Evolutionary conservation across 176 grass and related monocot species (phyloP).

Genomic region (Oryza meyeriana): DNA sequence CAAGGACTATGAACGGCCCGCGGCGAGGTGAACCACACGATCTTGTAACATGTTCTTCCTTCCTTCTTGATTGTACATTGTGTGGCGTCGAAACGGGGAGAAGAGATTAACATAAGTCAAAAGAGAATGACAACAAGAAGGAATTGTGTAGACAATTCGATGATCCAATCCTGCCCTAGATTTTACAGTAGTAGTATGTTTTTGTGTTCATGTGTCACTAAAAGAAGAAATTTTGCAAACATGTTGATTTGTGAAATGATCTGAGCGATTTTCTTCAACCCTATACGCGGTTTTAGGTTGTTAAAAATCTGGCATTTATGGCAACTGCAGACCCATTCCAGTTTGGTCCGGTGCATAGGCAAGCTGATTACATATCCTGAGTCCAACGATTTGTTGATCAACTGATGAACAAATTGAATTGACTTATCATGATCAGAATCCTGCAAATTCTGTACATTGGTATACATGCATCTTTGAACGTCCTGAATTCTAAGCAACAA

Average conservation of each 20-base stretch:
- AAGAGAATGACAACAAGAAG: not conserved
- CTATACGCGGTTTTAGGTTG: not conserved
- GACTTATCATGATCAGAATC: not conserved
- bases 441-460: not conserved
- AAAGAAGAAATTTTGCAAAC: not conserved
- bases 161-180: constrained; percentile 16
- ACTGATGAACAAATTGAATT: not conserved
- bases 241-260: not conserved
- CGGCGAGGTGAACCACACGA: not conserved
- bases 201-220: not conserved
- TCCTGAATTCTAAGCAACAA: not conserved
- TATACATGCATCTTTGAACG: not conserved
- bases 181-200: constrained; percentile 8
- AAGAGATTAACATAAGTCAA: not conserved
- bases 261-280: not conserved
- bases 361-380: not conserved
- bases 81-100: not conserved
- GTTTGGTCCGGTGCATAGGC: not conserved
- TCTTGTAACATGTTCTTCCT: constrained; percentile 19
- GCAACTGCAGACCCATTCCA: not conserved
- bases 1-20: constrained; percentile 13
- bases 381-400: not conserved
- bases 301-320: not conserved
- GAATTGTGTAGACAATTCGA: constrained; percentile 10
- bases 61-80: constrained; percentile 36